Conservation (phyloP, 345 rosid species). For the Gossypium thurberi region DNA sequence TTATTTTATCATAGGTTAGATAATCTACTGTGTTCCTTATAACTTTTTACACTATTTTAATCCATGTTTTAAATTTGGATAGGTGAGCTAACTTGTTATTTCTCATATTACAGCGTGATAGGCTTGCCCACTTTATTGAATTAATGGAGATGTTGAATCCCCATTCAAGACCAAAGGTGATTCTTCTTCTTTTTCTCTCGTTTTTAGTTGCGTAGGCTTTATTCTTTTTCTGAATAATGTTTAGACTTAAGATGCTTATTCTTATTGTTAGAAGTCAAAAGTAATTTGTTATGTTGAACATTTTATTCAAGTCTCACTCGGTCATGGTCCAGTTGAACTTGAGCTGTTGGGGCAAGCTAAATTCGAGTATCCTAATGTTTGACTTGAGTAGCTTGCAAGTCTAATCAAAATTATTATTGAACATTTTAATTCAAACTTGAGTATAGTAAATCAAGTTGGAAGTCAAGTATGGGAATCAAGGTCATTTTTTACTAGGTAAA, state of each 20-base stretch:
- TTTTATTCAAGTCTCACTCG: neutral
- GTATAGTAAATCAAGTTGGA: neutral
- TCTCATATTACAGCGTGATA: constrained; percentile 46
- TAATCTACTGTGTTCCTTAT: neutral
- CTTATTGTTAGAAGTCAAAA: neutral
- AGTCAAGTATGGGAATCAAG: neutral
- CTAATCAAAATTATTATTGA: too few relatives aligned
- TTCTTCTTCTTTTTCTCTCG: neutral
- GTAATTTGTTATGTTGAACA: neutral
- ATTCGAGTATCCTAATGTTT: neutral
- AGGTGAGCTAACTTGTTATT: constrained; percentile 19
- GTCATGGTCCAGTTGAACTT: neutral
- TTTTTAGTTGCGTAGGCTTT: neutral
- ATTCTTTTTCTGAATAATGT: neutral
- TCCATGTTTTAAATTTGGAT: neutral
- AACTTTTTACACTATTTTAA: neutral
- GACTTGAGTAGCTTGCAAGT: neutral
- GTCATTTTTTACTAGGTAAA: neutral
- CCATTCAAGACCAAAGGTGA: constrained; percentile 71
- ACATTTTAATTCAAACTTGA: neutral
- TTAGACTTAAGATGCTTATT: neutral
- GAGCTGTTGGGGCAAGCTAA: neutral
- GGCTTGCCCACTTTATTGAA: constrained; percentile 79
- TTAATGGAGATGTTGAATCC: constrained; percentile 94
- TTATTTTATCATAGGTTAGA: neutral